A percentile compares a stretch with the other conserved stretches of the same genome.
phyloP scores from a whole-genome alignment of 495 filamentous ascomycete genomes.

The Aspergillus asperescens region DNA sequence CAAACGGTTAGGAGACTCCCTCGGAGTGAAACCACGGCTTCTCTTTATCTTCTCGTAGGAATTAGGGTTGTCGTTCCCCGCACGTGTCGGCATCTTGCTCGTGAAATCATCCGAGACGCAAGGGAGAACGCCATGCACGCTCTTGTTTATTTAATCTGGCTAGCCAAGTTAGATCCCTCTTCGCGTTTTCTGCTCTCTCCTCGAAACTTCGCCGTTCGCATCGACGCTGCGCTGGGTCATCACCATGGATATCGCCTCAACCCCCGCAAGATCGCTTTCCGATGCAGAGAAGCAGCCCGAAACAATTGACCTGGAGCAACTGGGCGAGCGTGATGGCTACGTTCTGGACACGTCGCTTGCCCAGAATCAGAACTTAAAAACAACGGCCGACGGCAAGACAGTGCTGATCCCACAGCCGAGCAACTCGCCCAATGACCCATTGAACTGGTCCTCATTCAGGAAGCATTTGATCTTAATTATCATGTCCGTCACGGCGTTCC shows the following conservation, averaged over 20 bases:
- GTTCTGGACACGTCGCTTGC: constrained; percentile 18
- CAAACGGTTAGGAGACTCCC: too few relatives aligned
- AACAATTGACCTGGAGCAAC: constrained; percentile 15
- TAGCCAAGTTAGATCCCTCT: neutral
- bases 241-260: neutral
- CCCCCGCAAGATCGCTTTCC: neutral
- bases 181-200: neutral
- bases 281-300: neutral
- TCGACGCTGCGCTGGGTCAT: neutral
- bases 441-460: constrained; percentile 52
- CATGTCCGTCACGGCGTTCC: constrained; percentile 48
- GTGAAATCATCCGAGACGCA: too few relatives aligned
- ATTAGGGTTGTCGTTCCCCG: too few relatives aligned
- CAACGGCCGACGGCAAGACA: constrained; percentile 28
- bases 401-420: constrained; percentile 58
- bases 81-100: too few relatives aligned
- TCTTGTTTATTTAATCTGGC: neutral
- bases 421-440: constrained; percentile 50
- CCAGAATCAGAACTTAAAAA: constrained; percentile 19
- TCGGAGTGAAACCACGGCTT: too few relatives aligned
- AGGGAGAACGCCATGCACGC: too few relatives aligned
- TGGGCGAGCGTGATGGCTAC: constrained; percentile 25
- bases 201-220: neutral
- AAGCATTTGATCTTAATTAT: constrained; percentile 53
- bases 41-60: too few relatives aligned